Percentiles rank a stretch among this genome's conserved stretches.
These are phyloP conservation scores for Russula ochroleuca DNA, from an alignment of 768 basidiomycete genomes.

Conservation along the genomic window DNA sequence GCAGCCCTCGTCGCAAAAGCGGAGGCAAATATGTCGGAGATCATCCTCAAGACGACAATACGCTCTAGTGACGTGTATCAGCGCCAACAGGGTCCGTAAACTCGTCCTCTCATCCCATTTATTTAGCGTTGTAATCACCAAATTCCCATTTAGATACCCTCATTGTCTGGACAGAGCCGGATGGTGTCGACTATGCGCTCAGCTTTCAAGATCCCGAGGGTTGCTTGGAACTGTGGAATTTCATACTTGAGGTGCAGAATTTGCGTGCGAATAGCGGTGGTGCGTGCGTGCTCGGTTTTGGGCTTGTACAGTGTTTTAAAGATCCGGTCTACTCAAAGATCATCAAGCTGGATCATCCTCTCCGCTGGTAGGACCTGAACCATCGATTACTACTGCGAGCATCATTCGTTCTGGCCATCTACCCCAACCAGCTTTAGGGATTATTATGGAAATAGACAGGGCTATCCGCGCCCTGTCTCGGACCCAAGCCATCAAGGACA, in stretches of 20 bases:
- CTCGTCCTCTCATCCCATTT: slow-evolving; percentile 12
- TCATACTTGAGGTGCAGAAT: slow-evolving; percentile 86
- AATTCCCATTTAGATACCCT: slow-evolving; percentile 66
- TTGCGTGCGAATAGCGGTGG: slow-evolving; percentile 63
- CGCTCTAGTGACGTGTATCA: slow-evolving; percentile 83
- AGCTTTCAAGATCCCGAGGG: slow-evolving; percentile 97
- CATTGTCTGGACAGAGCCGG: slow-evolving; percentile 98
- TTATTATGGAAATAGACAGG: slow-evolving; percentile 73
- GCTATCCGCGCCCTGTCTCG: slow-evolving; percentile 72
- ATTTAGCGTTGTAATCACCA: slow-evolving; percentile 6
- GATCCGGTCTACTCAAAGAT: slow-evolving; percentile 38
- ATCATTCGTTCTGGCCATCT: slow-evolving; percentile 71
- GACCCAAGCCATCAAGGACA: slow-evolving; percentile 70
- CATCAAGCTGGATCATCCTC: slow-evolving; percentile 51
- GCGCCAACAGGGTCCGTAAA: slow-evolving; percentile 69
- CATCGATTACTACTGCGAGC: slow-evolving; percentile 52
- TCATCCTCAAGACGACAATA: slow-evolving; percentile 77
- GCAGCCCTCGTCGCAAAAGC: slow-evolving; percentile 82
- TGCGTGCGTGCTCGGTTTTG: slow-evolving; percentile 37
- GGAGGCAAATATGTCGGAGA: slow-evolving; percentile 63
- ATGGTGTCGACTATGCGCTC: slow-evolving; percentile 90
- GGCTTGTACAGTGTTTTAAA: slow-evolving; percentile 19
- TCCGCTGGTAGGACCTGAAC: slow-evolving; percentile 54
- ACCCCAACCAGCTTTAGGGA: slow-evolving; percentile 70
- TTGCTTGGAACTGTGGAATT: slow-evolving; percentile 96